phyloP scores from a whole-genome alignment of 768 basidiomycete species.

The Cytidiella melzeri region DNA sequence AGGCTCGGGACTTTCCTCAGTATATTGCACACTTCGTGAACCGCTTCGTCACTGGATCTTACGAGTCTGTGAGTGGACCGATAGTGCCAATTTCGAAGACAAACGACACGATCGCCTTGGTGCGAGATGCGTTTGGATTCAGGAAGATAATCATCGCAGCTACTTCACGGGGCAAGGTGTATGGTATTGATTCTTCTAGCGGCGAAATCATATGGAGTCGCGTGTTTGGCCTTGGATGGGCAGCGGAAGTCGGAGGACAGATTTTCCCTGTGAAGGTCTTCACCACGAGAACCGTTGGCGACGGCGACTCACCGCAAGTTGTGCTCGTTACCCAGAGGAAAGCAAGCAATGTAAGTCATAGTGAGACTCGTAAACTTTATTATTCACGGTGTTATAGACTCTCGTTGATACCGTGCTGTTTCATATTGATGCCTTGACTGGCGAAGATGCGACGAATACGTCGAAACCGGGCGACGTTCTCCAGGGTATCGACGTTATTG shows the following conservation, averaged over 20 bases:
- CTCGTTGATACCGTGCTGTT: constrained; percentile 69
- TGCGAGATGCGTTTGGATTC: constrained; percentile 82
- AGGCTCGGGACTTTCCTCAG: constrained; percentile 63
- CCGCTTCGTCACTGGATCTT: constrained; percentile 68
- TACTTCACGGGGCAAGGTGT: constrained; percentile 68
- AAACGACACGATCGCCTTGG: constrained; percentile 33
- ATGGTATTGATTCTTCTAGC: constrained; percentile 73
- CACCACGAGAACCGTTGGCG: constrained; percentile 42
- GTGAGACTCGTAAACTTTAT: not conserved
- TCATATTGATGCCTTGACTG: constrained; percentile 74
- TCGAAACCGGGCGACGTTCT: constrained; percentile 33
- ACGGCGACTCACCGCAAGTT: constrained; percentile 45
- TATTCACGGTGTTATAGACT: constrained; percentile 30
- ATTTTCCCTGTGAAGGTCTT: constrained; percentile 59
- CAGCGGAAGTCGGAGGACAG: constrained; percentile 46
- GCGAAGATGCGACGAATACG: constrained; percentile 40
- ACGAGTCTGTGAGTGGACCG: constrained; percentile 42
- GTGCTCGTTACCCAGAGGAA: constrained; percentile 56
- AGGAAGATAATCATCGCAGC: constrained; percentile 74
- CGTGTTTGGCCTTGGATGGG: constrained; percentile 69
- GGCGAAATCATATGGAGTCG: constrained; percentile 79
- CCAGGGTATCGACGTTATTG: constrained; percentile 55
- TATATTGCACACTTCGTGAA: constrained; percentile 61
- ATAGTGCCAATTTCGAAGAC: constrained; percentile 23
- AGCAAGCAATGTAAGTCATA: constrained; percentile 48